Percentiles rank a stretch among this genome's conserved stretches.
Evolutionary conservation across 2,329 filamentous ascomycete genomes (phyloP).

Genomic region (Hymenoscyphus salicellus): DNA sequence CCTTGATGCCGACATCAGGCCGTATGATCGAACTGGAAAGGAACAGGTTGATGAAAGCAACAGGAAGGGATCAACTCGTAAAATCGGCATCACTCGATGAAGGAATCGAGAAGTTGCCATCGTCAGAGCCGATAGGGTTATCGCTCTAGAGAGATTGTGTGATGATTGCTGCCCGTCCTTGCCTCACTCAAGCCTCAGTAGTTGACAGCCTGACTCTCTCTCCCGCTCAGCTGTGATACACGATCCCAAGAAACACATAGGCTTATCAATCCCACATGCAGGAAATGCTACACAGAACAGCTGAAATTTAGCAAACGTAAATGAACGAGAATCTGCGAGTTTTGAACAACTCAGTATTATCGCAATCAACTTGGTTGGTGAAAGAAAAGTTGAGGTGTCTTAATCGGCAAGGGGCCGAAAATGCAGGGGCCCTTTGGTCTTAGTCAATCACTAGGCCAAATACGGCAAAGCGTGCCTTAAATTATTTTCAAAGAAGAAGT

Average conservation of each 20-base stretch:
- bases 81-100: not conserved
- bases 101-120: not conserved
- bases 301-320: not conserved
- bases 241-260: not conserved
- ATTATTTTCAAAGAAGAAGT: conserved; percentile 9
- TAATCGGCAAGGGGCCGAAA: not conserved
- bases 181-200: not conserved
- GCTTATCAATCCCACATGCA: not conserved
- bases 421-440: not conserved
- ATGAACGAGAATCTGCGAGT: not conserved
- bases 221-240: not conserved
- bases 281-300: not conserved
- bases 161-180: not conserved
- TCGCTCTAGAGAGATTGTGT: not conserved
- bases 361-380: not conserved
- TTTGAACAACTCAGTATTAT: no score
- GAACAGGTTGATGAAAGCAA: no score
- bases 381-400: not conserved
- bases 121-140: not conserved
- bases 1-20: not conserved
- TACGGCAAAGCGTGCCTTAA: conserved; percentile 9
- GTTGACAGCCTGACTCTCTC: not conserved
- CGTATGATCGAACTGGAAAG: not conserved
- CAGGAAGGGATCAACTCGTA: no score
- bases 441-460: conserved; percentile 7